Evolutionary conservation across 192 early-diverging fungal species (phyloP).

Genomic region (Coemansia sp.): DNA sequence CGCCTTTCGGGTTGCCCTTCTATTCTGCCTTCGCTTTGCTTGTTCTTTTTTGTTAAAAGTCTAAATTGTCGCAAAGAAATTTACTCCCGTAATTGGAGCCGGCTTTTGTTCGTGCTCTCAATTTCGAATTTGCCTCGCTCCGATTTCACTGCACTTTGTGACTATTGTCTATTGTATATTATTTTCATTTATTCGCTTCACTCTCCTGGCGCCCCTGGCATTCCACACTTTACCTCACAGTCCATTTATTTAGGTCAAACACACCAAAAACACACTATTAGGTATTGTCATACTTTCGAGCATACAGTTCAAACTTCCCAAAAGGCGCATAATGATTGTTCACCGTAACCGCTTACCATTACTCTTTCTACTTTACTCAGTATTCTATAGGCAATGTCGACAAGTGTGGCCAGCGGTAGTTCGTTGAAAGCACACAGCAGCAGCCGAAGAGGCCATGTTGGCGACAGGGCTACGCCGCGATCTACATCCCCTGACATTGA

Average conservation of each 20-base stretch:
- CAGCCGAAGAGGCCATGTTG: conserved; percentile 1
- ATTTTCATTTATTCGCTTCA: not conserved
- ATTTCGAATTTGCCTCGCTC: not conserved
- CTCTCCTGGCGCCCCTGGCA: not conserved
- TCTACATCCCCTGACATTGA: conserved; percentile 29
- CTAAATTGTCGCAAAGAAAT: not conserved
- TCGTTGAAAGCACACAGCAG: conserved; percentile 32
- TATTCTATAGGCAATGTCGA: conserved; percentile 36
- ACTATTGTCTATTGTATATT: conserved; percentile 13
- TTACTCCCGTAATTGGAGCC: not conserved
- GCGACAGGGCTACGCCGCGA: conserved; percentile 27
- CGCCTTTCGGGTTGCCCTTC: not conserved
- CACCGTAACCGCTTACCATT: not conserved
- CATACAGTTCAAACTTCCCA: not conserved
- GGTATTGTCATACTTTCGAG: not conserved
- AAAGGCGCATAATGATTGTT: not conserved
- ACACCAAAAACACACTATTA: not conserved
- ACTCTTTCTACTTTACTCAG: not conserved
- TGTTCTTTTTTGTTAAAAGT: not conserved
- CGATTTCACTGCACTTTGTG: not conserved
- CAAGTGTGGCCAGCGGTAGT: conserved; percentile 36
- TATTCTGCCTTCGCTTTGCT: not conserved
- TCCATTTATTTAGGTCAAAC: not conserved
- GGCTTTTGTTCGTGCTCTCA: not conserved
- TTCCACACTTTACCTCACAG: not conserved